phyloP scores from a whole-genome alignment of 2,329 filamentous ascomycete genomes.

The Claviceps quebecensis region DNA sequence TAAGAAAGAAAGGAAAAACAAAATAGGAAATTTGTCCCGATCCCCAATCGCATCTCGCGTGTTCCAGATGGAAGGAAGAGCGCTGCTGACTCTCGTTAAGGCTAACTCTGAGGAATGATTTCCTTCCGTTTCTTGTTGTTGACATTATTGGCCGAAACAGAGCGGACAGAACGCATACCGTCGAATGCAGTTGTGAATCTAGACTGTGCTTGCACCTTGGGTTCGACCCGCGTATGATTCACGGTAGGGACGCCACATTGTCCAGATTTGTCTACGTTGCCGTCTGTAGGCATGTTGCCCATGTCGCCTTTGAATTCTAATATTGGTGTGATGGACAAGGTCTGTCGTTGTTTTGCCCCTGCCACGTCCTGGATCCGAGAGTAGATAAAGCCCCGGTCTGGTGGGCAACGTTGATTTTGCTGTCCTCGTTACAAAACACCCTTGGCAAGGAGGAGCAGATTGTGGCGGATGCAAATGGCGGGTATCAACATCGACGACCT shows the following conservation, averaged over 20 bases:
- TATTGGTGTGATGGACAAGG: not conserved
- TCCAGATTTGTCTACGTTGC: conserved; percentile 6
- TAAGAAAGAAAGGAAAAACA: conserved; percentile 1
- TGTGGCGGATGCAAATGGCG: not conserved
- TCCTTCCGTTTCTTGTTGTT: not conserved
- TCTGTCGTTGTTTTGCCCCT: not conserved
- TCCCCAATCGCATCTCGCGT: not conserved
- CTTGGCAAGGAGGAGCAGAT: not conserved
- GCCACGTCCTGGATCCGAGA: not conserved
- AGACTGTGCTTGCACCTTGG: not conserved
- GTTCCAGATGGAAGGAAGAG: not conserved
- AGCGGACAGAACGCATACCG: not conserved
- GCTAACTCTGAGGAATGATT: not conserved
- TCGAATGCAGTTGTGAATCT: not conserved
- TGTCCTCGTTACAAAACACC: not conserved
- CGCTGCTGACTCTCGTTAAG: not conserved
- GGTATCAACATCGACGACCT: conserved; percentile 4
- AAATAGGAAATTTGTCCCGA: not conserved
- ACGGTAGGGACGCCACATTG: not conserved
- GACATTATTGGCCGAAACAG: not conserved
- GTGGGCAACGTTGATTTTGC: not conserved
- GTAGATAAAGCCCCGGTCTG: not conserved
- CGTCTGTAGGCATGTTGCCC: not conserved
- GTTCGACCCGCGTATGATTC: not conserved
- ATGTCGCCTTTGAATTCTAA: not conserved